Percentiles rank a stretch among this genome's conserved stretches.
Conservation (phyloP, 2,329 filamentous ascomycete genomes). For the Pseudogymnoascus sp. region DNA sequence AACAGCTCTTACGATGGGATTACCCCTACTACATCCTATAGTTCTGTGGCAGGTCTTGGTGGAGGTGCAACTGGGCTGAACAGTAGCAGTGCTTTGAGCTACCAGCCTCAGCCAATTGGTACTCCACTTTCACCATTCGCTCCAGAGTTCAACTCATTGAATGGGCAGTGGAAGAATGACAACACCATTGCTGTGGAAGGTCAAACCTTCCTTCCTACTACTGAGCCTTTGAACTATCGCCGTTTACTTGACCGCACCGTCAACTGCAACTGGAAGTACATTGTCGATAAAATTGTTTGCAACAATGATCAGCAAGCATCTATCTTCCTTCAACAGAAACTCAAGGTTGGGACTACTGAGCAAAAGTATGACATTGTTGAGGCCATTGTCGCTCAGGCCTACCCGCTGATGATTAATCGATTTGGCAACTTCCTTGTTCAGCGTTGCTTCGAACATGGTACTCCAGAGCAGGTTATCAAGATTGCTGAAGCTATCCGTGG, state of each 20-base stretch:
- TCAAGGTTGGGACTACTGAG: constrained; percentile 89
- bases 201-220: constrained; percentile 74
- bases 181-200: constrained; percentile 45
- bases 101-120: constrained; percentile 47
- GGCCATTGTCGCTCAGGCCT: constrained; percentile 89
- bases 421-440: constrained; percentile 98
- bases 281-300: constrained; percentile 98
- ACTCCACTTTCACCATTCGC: constrained; percentile 66
- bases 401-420: constrained; percentile 93
- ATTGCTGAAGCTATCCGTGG: constrained; percentile 93
- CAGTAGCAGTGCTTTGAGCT: constrained; percentile 18
- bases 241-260: constrained; percentile 90
- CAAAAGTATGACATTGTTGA: constrained; percentile 98
- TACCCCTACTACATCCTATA: constrained; percentile 23
- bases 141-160: constrained; percentile 58
- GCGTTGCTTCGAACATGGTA: constrained; percentile 97
- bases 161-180: constrained; percentile 27
- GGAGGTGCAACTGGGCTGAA: constrained; percentile 18
- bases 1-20: constrained; percentile 29
- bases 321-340: constrained; percentile 97
- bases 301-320: constrained; percentile 99
- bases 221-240: constrained; percentile 92
- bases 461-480: constrained; percentile 84
- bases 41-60: constrained; percentile 22
- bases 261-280: constrained; percentile 98